Evolutionary conservation across 164 flowering plant genomes (phyloP).

Genomic region (Nymphaea thermarum): DNA sequence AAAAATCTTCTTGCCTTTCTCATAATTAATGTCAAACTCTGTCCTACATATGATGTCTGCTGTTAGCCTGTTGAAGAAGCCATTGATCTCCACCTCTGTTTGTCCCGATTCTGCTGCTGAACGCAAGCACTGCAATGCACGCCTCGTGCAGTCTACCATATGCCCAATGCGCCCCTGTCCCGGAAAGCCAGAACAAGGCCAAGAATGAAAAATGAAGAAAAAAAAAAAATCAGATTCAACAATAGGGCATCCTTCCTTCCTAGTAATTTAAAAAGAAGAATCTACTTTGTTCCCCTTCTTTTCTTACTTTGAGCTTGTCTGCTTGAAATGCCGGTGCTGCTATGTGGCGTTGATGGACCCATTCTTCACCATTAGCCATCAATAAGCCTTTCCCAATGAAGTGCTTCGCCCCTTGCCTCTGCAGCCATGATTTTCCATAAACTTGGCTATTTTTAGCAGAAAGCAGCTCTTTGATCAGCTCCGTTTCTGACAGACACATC

Average conservation of each 20-base stretch:
- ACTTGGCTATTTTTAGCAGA: conserved; percentile 42
- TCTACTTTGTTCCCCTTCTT: background rate
- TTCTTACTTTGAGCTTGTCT: conserved; percentile 70
- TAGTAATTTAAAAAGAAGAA: background rate
- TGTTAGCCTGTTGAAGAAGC: conserved; percentile 54
- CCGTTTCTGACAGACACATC: conserved; percentile 68
- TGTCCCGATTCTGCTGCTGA: conserved; percentile 29
- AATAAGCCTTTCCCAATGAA: conserved; percentile 75
- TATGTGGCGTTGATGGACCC: conserved; percentile 86
- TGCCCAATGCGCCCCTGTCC: conserved; percentile 37
- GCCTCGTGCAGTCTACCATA: conserved; percentile 77
- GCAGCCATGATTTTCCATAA: conserved; percentile 82
- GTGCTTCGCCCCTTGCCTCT: conserved; percentile 64
- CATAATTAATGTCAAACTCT: conserved; percentile 62
- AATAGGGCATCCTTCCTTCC: no score
- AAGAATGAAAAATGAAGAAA: background rate
- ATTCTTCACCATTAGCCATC: conserved; percentile 87
- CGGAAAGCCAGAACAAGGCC: conserved; percentile 1
- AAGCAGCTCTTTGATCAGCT: conserved; percentile 61
- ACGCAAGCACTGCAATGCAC: conserved; percentile 39
- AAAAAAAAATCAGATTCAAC: background rate
- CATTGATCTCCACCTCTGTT: conserved; percentile 67
- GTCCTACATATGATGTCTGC: conserved; percentile 83
- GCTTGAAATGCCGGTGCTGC: conserved; percentile 82
- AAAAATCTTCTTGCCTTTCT: conserved; percentile 80